Evolutionary conservation across 2,329 filamentous ascomycete genomes (phyloP), one percentile per base, ranked within the genome.

Genomic region (Diaporthe sp.): DNA sequence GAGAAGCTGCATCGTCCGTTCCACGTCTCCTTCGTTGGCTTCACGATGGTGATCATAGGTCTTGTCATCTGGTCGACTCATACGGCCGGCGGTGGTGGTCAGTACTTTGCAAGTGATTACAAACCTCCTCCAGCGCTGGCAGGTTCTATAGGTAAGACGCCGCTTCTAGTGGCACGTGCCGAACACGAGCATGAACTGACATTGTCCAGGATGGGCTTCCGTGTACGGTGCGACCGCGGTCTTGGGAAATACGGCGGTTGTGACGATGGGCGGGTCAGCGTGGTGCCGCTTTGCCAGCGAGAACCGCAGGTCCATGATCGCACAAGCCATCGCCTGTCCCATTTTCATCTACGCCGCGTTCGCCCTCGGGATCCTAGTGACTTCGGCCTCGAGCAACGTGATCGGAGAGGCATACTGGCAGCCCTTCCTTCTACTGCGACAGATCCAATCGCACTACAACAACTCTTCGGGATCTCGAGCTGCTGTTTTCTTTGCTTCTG

Each of bases 401-500:
- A 35, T 72, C n/a, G 71, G 71, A 13, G 37, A 42, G 15, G 71
- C 71, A 15, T 72, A 72, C 61, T 72, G 71, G 71, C 71, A 72
- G 71, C 71, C 71, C 5, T 72, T 72, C 50, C 58, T 66, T 12
- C 61, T 72, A 9, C 9, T 72, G 3, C 61, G 71, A 17, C 22
- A 58, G 22, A 72, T 72, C 22, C 71, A 72, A n/a, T 42, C 71
- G 7, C 50, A 72, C 42, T 72, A 72, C 51, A 68, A 44, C 39
- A 68, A 72, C 61, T 66, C 59, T 25, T 35, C 71, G 7, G 19
- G 50, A 35, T 68, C 71, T 22, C 59, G 71, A 19, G 71, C 71
- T 32, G 71, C 71, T 4, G 55, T 72, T 9, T 72, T 72, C 61
- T 72, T 72, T 32, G 71, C 71, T 22, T 68, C 71, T 15, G 71